phyloP scores from a whole-genome alignment of 2,329 filamentous ascomycete species.

The Claviceps sorghi region DNA sequence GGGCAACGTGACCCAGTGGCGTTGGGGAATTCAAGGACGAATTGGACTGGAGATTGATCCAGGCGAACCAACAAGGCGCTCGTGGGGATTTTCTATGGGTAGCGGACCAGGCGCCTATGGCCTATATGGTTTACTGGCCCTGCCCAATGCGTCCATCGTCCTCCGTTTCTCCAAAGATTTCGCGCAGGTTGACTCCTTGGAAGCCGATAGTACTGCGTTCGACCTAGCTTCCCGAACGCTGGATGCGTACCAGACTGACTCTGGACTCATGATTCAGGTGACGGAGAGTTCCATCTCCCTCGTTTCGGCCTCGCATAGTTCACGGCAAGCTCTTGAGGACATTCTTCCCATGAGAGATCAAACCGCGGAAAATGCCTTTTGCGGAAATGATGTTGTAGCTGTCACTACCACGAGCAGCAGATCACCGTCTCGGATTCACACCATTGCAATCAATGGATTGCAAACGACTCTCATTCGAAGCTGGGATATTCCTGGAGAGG shows the following conservation, averaged over 20 bases:
- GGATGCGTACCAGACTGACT: constrained; percentile 23
- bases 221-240: constrained; percentile 41
- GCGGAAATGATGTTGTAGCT: constrained; percentile 23
- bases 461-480: constrained; percentile 15
- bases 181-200: constrained; percentile 27
- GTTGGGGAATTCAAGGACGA: constrained; percentile 54
- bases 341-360: constrained; percentile 15
- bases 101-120: constrained; percentile 7
- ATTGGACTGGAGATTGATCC: constrained; percentile 45
- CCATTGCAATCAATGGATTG: constrained; percentile 22
- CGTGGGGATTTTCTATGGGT: constrained; percentile 34
- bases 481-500: constrained; percentile 28
- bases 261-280: constrained; percentile 34
- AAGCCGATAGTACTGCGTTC: constrained; percentile 28
- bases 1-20: constrained; percentile 53
- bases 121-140: constrained; percentile 29
- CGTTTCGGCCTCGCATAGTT: constrained; percentile 22
- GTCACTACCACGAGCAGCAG: constrained; percentile 27
- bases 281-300: constrained; percentile 34
- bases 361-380: constrained; percentile 28
- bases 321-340: constrained; percentile 13
- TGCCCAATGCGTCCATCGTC: constrained; percentile 33
- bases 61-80: constrained; percentile 31
- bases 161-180: constrained; percentile 36
- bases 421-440: constrained; percentile 23